Evolutionary conservation across 1,139 yeast genomes (phyloP).

Genomic region (Saccharomyces pastorianus): DNA sequence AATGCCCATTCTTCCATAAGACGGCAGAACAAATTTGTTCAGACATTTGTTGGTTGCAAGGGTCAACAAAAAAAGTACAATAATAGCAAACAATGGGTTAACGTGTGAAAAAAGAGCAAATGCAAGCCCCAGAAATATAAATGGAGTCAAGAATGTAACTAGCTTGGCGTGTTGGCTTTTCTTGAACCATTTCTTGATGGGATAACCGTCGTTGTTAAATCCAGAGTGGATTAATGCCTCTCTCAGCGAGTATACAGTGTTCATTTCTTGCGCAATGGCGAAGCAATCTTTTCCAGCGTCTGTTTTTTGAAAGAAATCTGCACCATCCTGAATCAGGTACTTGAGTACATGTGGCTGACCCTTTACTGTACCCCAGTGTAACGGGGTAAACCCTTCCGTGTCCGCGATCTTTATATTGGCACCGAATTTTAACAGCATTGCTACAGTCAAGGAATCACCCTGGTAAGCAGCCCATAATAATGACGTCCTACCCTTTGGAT

Average conservation of each 20-base stretch:
- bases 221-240: conserved; percentile 56
- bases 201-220: conserved; percentile 35
- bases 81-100: conserved; percentile 26
- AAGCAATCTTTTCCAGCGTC: conserved; percentile 61
- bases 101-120: conserved; percentile 31
- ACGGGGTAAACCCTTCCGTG: conserved; percentile 67
- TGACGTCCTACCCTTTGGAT: conserved; percentile 66
- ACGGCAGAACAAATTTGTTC: conserved; percentile 38
- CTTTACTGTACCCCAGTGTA: conserved; percentile 87
- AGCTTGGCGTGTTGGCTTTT: conserved; percentile 47
- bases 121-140: conserved; percentile 43
- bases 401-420: conserved; percentile 64
- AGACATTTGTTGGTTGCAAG: conserved; percentile 19
- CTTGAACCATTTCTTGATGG: conserved; percentile 30
- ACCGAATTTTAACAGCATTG: conserved; percentile 63
- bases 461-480: conserved; percentile 97
- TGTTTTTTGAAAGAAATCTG: conserved; percentile 58
- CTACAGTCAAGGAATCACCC: conserved; percentile 78
- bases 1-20: conserved; percentile 42
- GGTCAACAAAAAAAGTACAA: conserved; percentile 17
- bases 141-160: conserved; percentile 55
- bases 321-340: conserved; percentile 60
- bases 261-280: conserved; percentile 77
- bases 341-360: conserved; percentile 64
- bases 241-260: conserved; percentile 46